Evolutionary conservation across 2,329 filamentous ascomycete species (phyloP), one percentile per base, ranked within the genome.

Genomic region (Beauveria asiatica): DNA sequence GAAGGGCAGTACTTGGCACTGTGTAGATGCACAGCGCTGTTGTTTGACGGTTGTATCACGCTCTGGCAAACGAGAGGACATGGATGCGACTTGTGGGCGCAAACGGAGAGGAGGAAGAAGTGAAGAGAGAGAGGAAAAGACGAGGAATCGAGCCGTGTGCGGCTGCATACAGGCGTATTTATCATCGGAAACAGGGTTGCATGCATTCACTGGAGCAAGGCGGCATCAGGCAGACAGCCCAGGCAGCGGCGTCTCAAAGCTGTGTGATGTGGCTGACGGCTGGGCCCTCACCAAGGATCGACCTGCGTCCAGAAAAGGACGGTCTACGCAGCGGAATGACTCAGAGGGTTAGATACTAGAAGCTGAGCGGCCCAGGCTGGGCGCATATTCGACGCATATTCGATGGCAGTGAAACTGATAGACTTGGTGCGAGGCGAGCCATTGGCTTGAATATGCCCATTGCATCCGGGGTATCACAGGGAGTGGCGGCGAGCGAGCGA

Each of bases 141-240:
- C 23, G 13, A 33, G 17, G 49, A 48, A 17, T 10, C 6, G 30
- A 53, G 25, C 16, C 21, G 21, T 17, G 50, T 33, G 50, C 33
- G 21, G 50, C 57, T 54, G 50, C 57, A 60, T 48, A 46, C 30
- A 37, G 50, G 11, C 42, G 48, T 60, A 60, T 60, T 60, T 60
- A 60, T 54, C 30, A 33, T 42, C 25, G 27, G 19, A 25, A 42
- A 19, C 41, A 54, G 57, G 50, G 57, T 42, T 42, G 33, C 57
- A 60, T 48, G 30, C 57, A 60, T 11, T 33, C 41, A 25, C 53
- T 42, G 57, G 27, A 53, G 41, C 50, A 51, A 60, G 50, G 50
- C 50, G 33, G 21, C 57, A 60, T 60, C 57, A 60, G 57, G 57
- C 57, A 60, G 57, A 54, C 57, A 54, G 27, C 50, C 50, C 21